Percentiles rank a stretch among this genome's conserved stretches.
phyloP scores from a whole-genome alignment of 257 asterid genomes.

The Gentiana dahurica region DNA sequence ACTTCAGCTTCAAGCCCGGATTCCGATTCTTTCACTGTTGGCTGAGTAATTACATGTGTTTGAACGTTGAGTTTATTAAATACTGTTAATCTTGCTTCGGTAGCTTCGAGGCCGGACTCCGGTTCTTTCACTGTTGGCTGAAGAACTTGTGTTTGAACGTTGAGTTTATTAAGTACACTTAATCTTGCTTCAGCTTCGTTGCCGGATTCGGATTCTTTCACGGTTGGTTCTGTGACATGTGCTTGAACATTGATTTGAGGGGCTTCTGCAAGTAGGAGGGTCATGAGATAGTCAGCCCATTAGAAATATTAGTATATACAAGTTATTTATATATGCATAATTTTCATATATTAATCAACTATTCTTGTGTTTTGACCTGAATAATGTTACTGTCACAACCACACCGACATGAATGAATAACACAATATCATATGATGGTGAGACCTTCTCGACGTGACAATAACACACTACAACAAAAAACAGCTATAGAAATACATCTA shows the following conservation, averaged over 20 bases:
- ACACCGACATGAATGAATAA: no score
- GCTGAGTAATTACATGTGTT: background rate
- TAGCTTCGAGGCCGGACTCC: background rate
- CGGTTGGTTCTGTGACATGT: background rate
- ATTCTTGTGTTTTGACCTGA: no score
- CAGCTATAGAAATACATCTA: no score
- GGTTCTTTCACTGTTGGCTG: slow-evolving; percentile 1
- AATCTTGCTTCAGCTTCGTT: slow-evolving; percentile 12
- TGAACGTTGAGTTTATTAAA: slow-evolving; percentile 1
- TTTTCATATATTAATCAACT: background rate
- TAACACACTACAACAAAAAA: no score
- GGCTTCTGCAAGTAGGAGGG: no score
- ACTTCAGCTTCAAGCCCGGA: slow-evolving; percentile 10
- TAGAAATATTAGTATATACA: no score
- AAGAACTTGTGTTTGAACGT: background rate
- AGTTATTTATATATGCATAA: no score
- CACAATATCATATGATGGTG: no score
- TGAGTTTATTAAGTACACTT: background rate
- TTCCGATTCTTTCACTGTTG: slow-evolving; percentile 1
- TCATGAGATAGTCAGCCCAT: no score
- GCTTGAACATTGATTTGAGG: slow-evolving; percentile 1
- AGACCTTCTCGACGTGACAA: no score
- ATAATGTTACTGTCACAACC: no score
- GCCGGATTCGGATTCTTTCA: background rate
- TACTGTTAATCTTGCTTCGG: slow-evolving; percentile 8